Conservation (phyloP, 441 rosid genomes). For the Erodium moschatum region DNA sequence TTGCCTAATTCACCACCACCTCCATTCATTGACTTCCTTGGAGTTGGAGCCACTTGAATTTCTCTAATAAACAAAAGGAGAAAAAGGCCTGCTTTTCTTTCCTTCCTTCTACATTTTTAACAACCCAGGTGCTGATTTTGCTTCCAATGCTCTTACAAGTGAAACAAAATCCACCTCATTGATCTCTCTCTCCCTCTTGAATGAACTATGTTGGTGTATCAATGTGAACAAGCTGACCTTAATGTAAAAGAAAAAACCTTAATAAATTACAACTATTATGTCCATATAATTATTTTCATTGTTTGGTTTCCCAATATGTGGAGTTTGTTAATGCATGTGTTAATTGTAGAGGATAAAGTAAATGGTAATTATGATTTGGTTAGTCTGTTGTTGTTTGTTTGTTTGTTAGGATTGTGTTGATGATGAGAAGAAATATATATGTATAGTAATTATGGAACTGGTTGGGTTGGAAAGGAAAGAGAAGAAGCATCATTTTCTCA, state of each 20-base stretch:
- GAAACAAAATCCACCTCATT: not conserved
- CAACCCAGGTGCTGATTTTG: constrained; percentile 2
- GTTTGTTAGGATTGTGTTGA: constrained; percentile 9
- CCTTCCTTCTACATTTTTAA: not conserved
- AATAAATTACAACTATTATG: no score
- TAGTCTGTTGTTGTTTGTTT: not conserved
- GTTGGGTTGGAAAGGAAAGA: not conserved
- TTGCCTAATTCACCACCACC: constrained; percentile 37
- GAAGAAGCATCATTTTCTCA: not conserved
- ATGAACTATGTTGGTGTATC: no score
- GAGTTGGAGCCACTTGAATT: constrained; percentile 67
- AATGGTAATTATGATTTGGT: not conserved
- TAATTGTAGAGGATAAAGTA: not conserved
- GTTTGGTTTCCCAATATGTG: no score
- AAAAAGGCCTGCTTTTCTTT: constrained; percentile 8
- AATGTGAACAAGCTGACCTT: no score
- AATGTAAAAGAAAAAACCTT: no score
- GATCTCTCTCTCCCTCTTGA: not conserved
- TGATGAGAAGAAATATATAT: not conserved
- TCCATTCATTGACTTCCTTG: constrained; percentile 83
- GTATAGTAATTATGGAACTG: not conserved
- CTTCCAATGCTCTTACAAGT: not conserved
- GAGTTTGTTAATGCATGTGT: no score
- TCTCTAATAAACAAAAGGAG: constrained; percentile 9
- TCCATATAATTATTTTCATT: no score